These are phyloP conservation scores for Haberlea rhodopensis DNA, from an alignment of 257 asterid genomes.

Conservation along the genomic window DNA sequence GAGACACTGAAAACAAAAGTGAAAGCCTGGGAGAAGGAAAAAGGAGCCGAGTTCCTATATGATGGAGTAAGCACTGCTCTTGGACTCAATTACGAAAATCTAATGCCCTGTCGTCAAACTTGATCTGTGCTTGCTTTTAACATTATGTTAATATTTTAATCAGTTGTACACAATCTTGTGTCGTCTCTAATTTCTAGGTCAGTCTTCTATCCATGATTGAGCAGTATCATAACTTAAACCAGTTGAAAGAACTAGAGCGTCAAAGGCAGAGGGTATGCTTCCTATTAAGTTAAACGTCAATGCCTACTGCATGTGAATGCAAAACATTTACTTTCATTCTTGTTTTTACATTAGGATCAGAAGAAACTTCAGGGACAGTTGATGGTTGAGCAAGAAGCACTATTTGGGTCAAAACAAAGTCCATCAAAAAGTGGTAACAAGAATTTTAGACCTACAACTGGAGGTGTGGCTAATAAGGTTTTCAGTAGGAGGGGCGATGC, in stretches of 20 bases:
- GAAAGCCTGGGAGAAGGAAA: too few species aligned
- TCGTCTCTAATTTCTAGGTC: conserved; percentile 41
- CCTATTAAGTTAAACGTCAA: too few species aligned
- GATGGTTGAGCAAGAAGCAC: too few species aligned
- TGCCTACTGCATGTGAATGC: conserved; percentile 11
- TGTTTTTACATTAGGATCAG: conserved; percentile 51
- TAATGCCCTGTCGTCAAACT: too few species aligned
- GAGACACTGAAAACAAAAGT: conserved; percentile 64
- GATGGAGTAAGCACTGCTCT: conserved; percentile 66
- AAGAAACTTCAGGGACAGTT: too few species aligned
- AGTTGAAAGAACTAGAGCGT: conserved; percentile 68
- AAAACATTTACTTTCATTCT: not conserved
- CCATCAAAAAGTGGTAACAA: conserved; percentile 65
- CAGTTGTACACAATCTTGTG: not conserved
- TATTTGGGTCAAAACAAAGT: conserved; percentile 80
- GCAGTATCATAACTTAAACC: conserved; percentile 59
- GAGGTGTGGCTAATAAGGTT: conserved; percentile 42
- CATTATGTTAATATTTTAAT: too few species aligned
- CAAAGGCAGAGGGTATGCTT: conserved; percentile 72
- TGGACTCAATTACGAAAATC: too few species aligned
- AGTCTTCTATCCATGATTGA: conserved; percentile 66
- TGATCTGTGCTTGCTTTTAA: too few species aligned
- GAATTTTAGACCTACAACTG: conserved; percentile 45
- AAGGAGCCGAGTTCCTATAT: conserved; percentile 59
- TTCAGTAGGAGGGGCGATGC: conserved; percentile 79